Evolutionary conservation across 2,329 filamentous ascomycete genomes (phyloP).

Genomic region (Calonectria multiphialidica): DNA sequence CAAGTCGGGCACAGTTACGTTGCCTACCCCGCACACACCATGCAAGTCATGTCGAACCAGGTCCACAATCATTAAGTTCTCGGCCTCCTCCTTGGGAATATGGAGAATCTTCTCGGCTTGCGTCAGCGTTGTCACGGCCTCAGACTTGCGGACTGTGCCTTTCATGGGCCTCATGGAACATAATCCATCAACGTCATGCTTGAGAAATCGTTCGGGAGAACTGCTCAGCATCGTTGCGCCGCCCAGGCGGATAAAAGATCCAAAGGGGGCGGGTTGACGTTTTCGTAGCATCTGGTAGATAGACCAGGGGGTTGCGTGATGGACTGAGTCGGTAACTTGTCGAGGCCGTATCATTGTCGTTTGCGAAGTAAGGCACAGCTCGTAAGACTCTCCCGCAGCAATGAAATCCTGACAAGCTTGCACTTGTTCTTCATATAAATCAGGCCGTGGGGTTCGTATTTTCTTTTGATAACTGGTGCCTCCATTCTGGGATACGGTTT

Average conservation of each 20-base stretch:
- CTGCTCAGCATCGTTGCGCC: slow-evolving; percentile 80
- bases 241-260: slow-evolving; percentile 82
- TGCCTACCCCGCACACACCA: slow-evolving; percentile 81
- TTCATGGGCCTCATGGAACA: slow-evolving; percentile 95
- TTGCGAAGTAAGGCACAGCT: slow-evolving; percentile 85
- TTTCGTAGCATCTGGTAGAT: slow-evolving; percentile 78
- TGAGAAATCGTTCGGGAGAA: slow-evolving; percentile 91
- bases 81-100: slow-evolving; percentile 89
- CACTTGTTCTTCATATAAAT: slow-evolving; percentile 76
- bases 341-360: slow-evolving; percentile 68
- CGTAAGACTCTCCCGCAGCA: slow-evolving; percentile 84
- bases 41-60: slow-evolving; percentile 94
- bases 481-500: not conserved
- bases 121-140: slow-evolving; percentile 73
- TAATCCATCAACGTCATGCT: slow-evolving; percentile 61
- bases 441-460: slow-evolving; percentile 56
- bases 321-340: not conserved
- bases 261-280: slow-evolving; percentile 86
- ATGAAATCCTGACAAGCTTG: slow-evolving; percentile 77
- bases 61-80: slow-evolving; percentile 99
- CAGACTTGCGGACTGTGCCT: slow-evolving; percentile 88
- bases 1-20: slow-evolving; percentile 80
- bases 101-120: slow-evolving; percentile 80
- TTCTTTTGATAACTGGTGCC: slow-evolving; percentile 12
- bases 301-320: slow-evolving; percentile 66